A percentile compares a stretch with the other conserved stretches of the same genome.
These are phyloP conservation scores for Aspergillus sp. DNA, from an alignment of 2,329 filamentous ascomycete species.

Conservation along the genomic window DNA sequence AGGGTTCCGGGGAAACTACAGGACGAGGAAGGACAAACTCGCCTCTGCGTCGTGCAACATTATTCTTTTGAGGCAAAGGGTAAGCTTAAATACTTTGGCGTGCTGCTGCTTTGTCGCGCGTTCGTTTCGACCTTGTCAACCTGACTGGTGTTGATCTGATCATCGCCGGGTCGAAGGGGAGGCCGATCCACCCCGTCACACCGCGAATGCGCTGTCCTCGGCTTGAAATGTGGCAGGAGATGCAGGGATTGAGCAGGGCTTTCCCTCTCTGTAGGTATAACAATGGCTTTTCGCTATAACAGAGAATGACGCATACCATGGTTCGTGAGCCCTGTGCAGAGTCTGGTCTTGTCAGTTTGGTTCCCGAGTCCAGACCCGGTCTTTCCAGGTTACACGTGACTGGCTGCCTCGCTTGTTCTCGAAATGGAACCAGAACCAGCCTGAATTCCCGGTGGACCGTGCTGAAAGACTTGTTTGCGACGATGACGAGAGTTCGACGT, in stretches of 20 bases:
- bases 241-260: no score
- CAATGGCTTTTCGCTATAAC: no score
- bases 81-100: not conserved
- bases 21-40: not conserved
- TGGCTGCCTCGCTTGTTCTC: constrained; percentile 2
- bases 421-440: not conserved
- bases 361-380: constrained; percentile 1
- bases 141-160: not conserved
- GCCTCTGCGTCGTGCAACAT: not conserved
- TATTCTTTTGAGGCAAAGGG: not conserved
- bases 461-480: constrained; percentile 2
- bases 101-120: not conserved
- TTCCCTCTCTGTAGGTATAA: no score
- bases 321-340: not conserved
- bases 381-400: not conserved
- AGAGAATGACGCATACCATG: no score
- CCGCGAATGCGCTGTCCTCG: not conserved
- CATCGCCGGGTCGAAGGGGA: not conserved
- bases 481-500: not conserved
- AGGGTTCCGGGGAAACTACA: not conserved
- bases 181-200: constrained; percentile 6
- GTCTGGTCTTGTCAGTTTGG: not conserved
- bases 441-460: not conserved
- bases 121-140: not conserved
- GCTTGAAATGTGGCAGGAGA: no score